These are phyloP conservation scores for Lactifluus piperatus DNA, from an alignment of 768 basidiomycete species.

Conservation along the genomic window DNA sequence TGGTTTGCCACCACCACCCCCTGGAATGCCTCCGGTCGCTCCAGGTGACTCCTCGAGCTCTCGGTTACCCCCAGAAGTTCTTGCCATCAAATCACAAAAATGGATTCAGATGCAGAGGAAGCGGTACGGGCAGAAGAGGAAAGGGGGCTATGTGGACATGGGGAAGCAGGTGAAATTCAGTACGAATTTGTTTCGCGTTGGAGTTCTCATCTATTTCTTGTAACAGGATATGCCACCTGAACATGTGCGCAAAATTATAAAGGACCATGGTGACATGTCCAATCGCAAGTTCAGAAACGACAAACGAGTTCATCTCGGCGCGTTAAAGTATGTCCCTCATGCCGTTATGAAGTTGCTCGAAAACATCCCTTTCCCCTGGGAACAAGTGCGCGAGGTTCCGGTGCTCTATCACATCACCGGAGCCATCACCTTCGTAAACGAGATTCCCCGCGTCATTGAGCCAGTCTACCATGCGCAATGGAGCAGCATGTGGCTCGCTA, in stretches of 20 bases:
- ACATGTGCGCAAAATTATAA: constrained; percentile 98
- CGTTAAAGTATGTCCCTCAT: constrained; percentile 97
- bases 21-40: constrained; percentile 23
- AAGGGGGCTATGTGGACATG: constrained; percentile 84
- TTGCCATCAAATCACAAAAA: constrained; percentile 91
- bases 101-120: constrained; percentile 93
- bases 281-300: constrained; percentile 98
- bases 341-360: constrained; percentile 99
- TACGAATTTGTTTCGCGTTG: not conserved
- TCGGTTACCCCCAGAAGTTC: constrained; percentile 52
- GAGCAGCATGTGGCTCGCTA: constrained; percentile 99
- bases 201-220: constrained; percentile 20
- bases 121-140: constrained; percentile 86
- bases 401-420: constrained; percentile 99
- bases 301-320: constrained; percentile 98
- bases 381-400: constrained; percentile 98
- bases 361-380: constrained; percentile 97
- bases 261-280: constrained; percentile 99
- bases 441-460: constrained; percentile 93
- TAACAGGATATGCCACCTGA: constrained; percentile 90
- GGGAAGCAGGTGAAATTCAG: constrained; percentile 69
- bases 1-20: constrained; percentile 28
- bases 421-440: constrained; percentile 99
- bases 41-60: constrained; percentile 30
- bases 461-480: constrained; percentile 98